Evolutionary conservation across 176 grass and related monocot species (phyloP).

Genomic region (Musa troglodytarum): DNA sequence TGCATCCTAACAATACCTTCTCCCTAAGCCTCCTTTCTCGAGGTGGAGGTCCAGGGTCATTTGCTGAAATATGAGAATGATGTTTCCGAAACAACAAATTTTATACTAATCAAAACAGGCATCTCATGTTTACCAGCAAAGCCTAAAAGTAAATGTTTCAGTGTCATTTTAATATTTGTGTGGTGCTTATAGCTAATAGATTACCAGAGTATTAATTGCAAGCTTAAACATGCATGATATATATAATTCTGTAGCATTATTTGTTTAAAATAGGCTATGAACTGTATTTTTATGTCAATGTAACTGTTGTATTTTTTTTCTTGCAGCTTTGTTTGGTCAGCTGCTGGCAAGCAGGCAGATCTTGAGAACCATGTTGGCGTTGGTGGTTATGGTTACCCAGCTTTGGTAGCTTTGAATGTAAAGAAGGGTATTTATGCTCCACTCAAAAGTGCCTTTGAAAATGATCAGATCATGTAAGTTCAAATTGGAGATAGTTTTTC

Average conservation of each 20-base stretch:
- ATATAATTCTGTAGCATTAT: background rate
- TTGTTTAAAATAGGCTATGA: background rate
- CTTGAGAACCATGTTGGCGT: constrained; percentile 88
- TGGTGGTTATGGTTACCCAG: constrained; percentile 92
- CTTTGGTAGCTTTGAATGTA: constrained; percentile 88
- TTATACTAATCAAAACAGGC: too few relatives aligned
- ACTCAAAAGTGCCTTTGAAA: constrained; percentile 74
- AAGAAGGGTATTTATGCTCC: constrained; percentile 88
- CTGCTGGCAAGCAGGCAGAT: constrained; percentile 75
- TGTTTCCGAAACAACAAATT: too few relatives aligned
- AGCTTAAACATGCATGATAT: background rate
- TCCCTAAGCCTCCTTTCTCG: too few relatives aligned
- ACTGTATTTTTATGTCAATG: constrained; percentile 7
- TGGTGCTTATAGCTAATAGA: too few relatives aligned
- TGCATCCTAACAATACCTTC: too few relatives aligned
- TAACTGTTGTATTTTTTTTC: background rate
- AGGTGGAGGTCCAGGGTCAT: too few relatives aligned
- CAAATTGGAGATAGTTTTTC: background rate
- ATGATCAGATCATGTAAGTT: constrained; percentile 69
- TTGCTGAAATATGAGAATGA: too few relatives aligned
- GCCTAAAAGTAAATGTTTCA: too few relatives aligned
- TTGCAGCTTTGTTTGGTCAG: constrained; percentile 86
- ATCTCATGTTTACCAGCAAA: too few relatives aligned
- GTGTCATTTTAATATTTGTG: too few relatives aligned
- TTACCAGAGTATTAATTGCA: too few relatives aligned